Percentiles rank a stretch among this genome's conserved stretches.
Evolutionary conservation across 23 red algal species (phyloP).

Genomic region (Agarophyton chilense): DNA sequence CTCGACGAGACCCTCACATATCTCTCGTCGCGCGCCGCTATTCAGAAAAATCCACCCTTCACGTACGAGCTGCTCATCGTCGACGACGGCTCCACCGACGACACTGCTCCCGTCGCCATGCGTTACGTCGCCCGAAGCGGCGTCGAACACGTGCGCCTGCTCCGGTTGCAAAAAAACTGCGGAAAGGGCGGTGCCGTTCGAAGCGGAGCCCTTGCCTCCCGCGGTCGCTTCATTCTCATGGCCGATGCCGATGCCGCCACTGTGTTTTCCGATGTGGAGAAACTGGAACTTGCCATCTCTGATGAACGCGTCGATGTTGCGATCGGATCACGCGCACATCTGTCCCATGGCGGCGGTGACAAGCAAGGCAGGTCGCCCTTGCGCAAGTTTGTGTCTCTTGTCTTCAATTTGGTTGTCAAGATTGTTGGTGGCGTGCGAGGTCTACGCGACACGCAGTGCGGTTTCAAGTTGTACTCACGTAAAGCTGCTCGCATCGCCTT

Average conservation of each 20-base stretch:
- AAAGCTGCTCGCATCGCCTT: slow-evolving; percentile 70
- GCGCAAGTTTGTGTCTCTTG: slow-evolving; percentile 74
- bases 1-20: slow-evolving; percentile 76
- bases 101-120: slow-evolving; percentile 57
- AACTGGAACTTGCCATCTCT: slow-evolving; percentile 45
- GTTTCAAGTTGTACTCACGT: slow-evolving; percentile 95
- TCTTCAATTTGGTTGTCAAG: slow-evolving; percentile 75
- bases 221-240: slow-evolving; percentile 84
- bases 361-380: slow-evolving; percentile 7
- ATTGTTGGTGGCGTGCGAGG: slow-evolving; percentile 83
- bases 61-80: slow-evolving; percentile 91
- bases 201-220: slow-evolving; percentile 59
- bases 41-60: slow-evolving; percentile 18
- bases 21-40: slow-evolving; percentile 39
- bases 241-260: slow-evolving; percentile 98
- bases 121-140: slow-evolving; percentile 39
- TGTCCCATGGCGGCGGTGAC: slow-evolving; percentile 2
- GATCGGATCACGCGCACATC: slow-evolving; percentile 73
- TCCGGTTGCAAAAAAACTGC: slow-evolving; percentile 58
- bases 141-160: slow-evolving; percentile 63
- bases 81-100: slow-evolving; percentile 92
- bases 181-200: slow-evolving; percentile 95
- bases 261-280: slow-evolving; percentile 79
- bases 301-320: slow-evolving; percentile 41
- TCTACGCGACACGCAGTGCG: slow-evolving; percentile 94